These are phyloP conservation scores for Ogataea corticis DNA, from an alignment of 805 yeast species.

Conservation along the genomic window DNA sequence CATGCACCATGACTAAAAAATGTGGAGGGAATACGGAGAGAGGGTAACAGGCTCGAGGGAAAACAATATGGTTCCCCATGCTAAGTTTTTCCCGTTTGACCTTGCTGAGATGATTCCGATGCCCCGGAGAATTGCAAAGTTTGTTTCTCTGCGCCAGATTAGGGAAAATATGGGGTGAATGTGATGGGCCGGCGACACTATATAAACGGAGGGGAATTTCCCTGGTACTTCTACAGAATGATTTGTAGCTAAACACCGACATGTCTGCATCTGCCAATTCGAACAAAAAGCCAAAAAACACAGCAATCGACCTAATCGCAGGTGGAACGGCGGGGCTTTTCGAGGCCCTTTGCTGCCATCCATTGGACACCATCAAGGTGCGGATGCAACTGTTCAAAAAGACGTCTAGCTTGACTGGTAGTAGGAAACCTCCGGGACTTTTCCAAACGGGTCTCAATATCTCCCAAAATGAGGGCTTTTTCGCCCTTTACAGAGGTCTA, in stretches of 20 bases:
- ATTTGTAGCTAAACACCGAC: no score
- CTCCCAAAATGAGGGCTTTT: constrained; percentile 74
- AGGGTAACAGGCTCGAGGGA: constrained; percentile 1
- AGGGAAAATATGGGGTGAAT: constrained; percentile 8
- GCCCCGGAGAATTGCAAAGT: constrained; percentile 16
- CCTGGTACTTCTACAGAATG: background rate
- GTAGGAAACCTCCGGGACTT: constrained; percentile 78
- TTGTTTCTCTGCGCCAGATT: background rate
- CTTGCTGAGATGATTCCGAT: constrained; percentile 15
- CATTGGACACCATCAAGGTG: constrained; percentile 96
- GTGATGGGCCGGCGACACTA: background rate
- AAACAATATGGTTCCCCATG: background rate
- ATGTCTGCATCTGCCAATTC: constrained; percentile 27
- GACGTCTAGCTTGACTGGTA: constrained; percentile 44
- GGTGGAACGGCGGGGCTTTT: constrained; percentile 98
- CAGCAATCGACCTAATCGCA: constrained; percentile 72
- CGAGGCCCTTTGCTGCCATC: constrained; percentile 98
- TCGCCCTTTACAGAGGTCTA: constrained; percentile 90
- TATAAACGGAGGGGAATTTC: background rate
- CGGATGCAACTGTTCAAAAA: constrained; percentile 90
- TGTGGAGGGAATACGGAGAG: constrained; percentile 1
- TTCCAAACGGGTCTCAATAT: constrained; percentile 77
- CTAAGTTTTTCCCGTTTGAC: constrained; percentile 12
- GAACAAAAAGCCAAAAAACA: constrained; percentile 33
- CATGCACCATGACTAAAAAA: background rate